These are phyloP conservation scores for Candida vaughaniae DNA, from an alignment of 805 yeast species.

Conservation along the genomic window DNA sequence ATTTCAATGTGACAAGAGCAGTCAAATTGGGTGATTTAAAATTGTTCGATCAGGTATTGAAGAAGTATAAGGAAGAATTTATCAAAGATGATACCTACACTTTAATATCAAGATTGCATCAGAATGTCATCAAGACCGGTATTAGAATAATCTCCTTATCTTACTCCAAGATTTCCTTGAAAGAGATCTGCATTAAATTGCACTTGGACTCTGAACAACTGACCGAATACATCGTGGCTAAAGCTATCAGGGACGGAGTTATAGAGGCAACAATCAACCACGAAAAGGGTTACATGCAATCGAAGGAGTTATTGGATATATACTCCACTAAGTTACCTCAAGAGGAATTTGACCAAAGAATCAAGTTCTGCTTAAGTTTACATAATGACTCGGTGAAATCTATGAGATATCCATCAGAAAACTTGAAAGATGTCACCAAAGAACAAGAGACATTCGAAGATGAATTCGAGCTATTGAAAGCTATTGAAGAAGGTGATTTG, in stretches of 20 bases:
- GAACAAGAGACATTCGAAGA: conserved; percentile 36
- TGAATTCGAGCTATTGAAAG: conserved; percentile 43
- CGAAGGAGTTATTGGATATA: conserved; percentile 80
- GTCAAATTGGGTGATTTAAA: conserved; percentile 90
- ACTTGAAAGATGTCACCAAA: conserved; percentile 22
- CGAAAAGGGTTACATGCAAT: conserved; percentile 86
- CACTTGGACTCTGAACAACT: conserved; percentile 92
- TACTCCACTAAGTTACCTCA: conserved; percentile 90
- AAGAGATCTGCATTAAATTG: conserved; percentile 90
- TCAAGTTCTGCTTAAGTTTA: conserved; percentile 82
- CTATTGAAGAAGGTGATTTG: conserved; percentile 56
- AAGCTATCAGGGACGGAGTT: conserved; percentile 96
- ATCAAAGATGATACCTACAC: conserved; percentile 79
- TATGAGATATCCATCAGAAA: conserved; percentile 78
- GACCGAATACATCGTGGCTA: conserved; percentile 95
- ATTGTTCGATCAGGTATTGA: conserved; percentile 69
- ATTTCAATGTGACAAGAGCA: conserved; percentile 83
- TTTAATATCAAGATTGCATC: conserved; percentile 84
- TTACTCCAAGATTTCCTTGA: conserved; percentile 85
- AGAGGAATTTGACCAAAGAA: conserved; percentile 85
- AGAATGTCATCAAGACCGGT: conserved; percentile 97
- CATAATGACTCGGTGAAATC: conserved; percentile 93
- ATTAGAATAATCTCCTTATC: conserved; percentile 89
- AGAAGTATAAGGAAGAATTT: conserved; percentile 58
- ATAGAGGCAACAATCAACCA: conserved; percentile 93